Conservation (phyloP, 768 basidiomycete species). For the Lentinula guzmanii region DNA sequence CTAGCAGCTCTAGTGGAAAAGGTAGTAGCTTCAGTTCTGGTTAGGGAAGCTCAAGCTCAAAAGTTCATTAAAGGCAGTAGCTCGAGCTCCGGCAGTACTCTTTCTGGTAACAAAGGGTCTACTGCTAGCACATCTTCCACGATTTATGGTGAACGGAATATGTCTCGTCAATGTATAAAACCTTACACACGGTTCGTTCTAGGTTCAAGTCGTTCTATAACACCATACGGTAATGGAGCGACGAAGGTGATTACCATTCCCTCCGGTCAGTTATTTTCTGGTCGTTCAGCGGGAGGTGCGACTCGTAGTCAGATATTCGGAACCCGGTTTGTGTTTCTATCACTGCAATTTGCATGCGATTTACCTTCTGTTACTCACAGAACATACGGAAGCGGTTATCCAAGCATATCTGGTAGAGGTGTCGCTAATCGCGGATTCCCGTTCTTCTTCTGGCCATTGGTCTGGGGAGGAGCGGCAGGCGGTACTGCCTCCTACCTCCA, state of each 20-base stretch:
- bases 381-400: conserved; percentile 52
- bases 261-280: conserved; percentile 29
- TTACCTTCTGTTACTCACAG: conserved; percentile 18
- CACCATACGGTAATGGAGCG: conserved; percentile 14
- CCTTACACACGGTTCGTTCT: neutral
- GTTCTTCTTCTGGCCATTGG: conserved; percentile 52
- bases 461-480: conserved; percentile 31
- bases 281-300: conserved; percentile 40
- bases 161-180: neutral
- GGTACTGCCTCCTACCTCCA: conserved; percentile 18
- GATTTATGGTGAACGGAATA: neutral
- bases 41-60: neutral
- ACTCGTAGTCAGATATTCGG: conserved; percentile 34
- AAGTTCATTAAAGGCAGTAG: neutral
- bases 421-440: conserved; percentile 43
- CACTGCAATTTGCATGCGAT: neutral
- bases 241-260: conserved; percentile 25
- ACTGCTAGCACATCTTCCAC: neutral
- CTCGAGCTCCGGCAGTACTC: neutral
- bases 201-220: neutral
- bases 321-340: conserved; percentile 20
- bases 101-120: neutral
- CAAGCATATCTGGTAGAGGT: conserved; percentile 31
- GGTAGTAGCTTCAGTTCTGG: neutral
- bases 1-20: neutral